These are phyloP conservation scores for Inonotus hispidus DNA, from an alignment of 1,284 basidiomycete genomes.

Conservation along the genomic window DNA sequence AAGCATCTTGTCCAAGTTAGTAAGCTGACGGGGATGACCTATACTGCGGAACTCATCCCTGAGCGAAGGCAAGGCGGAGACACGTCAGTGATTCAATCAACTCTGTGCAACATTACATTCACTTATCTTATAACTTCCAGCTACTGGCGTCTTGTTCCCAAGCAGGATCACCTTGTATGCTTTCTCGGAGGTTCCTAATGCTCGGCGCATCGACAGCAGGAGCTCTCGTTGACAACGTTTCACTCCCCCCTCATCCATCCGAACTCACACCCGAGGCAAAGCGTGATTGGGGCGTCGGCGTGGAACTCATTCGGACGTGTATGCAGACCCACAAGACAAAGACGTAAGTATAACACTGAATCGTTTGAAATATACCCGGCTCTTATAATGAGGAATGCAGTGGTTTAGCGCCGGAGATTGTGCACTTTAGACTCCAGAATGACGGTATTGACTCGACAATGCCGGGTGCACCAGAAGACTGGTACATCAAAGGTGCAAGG, in stretches of 20 bases:
- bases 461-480: constrained; percentile 47
- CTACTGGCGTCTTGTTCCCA: constrained; percentile 67
- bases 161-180: constrained; percentile 96
- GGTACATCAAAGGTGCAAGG: constrained; percentile 83
- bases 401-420: constrained; percentile 81
- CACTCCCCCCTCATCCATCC: constrained; percentile 52
- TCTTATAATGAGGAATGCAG: constrained; percentile 32
- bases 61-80: constrained; percentile 40
- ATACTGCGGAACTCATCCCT: constrained; percentile 79
- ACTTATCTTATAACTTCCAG: constrained; percentile 32
- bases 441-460: constrained; percentile 40
- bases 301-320: constrained; percentile 82
- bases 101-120: constrained; percentile 1
- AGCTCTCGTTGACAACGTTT: constrained; percentile 41
- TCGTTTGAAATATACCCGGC: too few species aligned
- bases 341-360: constrained; percentile 50
- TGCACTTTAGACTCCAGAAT: constrained; percentile 60
- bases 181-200: constrained; percentile 93
- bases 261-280: constrained; percentile 52
- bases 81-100: constrained; percentile 37
- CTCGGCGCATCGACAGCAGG: constrained; percentile 79
- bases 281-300: constrained; percentile 80
- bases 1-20: constrained; percentile 67
- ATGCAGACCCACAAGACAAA: constrained; percentile 82
- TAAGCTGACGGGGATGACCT: constrained; percentile 54